Base-by-base conservation (phyloP, 2,329 filamentous ascomycete species). In the Drechmeria coniospora region DNA sequence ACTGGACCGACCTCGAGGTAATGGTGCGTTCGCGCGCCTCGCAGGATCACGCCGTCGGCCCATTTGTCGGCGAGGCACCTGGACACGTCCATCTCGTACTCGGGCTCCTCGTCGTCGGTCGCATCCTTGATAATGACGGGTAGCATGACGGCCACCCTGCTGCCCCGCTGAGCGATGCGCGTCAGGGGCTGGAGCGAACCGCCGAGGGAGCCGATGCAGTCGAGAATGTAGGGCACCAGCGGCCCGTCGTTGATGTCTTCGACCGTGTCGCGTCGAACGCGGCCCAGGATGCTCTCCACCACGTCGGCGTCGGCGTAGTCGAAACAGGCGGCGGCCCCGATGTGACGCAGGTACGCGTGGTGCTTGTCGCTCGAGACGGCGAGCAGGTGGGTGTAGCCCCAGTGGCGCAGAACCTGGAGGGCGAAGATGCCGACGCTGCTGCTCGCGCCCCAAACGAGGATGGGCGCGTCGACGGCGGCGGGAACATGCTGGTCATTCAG, bases 61-160 rank as follows among this genome's bases (percentile, higher is more conserved):
- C 69, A 74, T 19, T 53, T 37, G 1, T 40, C 53, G 1, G 33
- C 23, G 6, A 57, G 52, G 8, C 45, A 51, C 6, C 47, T 47
- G n/a, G 36, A 25, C 1, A 59, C 59, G 27, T 70, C 63, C 63
- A 70, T 67, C 20, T 54, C 54, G 30, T 70, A 74, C 34, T 61
- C 53, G 0, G 70, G 68, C 32, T 46, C 50, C 12, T 57, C 47
- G 1, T 50, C 51, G 4, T 58, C 52, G 0, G 51, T 59, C 0
- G 68, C 59, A 34, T 73, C 63, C 23, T 48, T 56, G 24, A 71
- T 36, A 31, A 76, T 68, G 11, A 75, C 60, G 0, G 72, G 72
- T 5, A 78, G 45, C 48, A 77, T 58, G 11, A 74, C 47, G 0
- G 69, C 72, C 0, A 76, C 65, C 15, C 48, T 65, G 4, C 56